phyloP scores from a whole-genome alignment of 352 stramenopile species.

The Globisporangium okanoganense region DNA sequence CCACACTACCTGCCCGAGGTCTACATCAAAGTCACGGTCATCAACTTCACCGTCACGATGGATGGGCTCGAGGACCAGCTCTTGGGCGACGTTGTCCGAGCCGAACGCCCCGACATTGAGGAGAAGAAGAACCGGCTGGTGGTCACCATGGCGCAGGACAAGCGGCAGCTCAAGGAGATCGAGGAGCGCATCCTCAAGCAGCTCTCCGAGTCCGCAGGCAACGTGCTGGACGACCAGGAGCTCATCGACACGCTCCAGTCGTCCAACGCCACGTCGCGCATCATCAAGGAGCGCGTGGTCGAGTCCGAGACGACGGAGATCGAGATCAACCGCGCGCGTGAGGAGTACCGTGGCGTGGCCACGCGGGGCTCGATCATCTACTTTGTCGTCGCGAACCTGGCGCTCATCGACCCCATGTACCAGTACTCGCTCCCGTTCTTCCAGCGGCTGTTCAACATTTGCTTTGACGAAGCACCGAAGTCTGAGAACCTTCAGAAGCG shows the following conservation, averaged over 20 bases:
- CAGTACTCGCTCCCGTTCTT: slow-evolving; percentile 95
- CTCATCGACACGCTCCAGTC: slow-evolving; percentile 85
- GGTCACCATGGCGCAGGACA: slow-evolving; percentile 91
- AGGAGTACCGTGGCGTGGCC: slow-evolving; percentile 90
- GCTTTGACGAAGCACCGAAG: slow-evolving; percentile 76
- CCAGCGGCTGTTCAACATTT: slow-evolving; percentile 89
- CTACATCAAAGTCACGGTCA: slow-evolving; percentile 96
- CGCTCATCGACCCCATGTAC: slow-evolving; percentile 94
- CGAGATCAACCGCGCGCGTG: slow-evolving; percentile 88
- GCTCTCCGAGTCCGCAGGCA: slow-evolving; percentile 88
- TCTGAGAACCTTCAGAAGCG: slow-evolving; percentile 53
- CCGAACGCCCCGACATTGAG: slow-evolving; percentile 91
- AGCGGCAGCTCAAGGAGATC: slow-evolving; percentile 91
- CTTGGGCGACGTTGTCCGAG: slow-evolving; percentile 89
- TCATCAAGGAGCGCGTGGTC: slow-evolving; percentile 88
- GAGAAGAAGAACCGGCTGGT: slow-evolving; percentile 92
- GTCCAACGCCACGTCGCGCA: slow-evolving; percentile 79
- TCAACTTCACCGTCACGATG: slow-evolving; percentile 97
- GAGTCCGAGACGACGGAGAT: slow-evolving; percentile 89
- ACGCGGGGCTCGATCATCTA: slow-evolving; percentile 93
- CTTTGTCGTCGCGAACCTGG: slow-evolving; percentile 92
- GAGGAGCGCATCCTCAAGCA: slow-evolving; percentile 92
- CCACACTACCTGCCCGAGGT: slow-evolving; percentile 94
- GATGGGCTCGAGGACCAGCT: slow-evolving; percentile 92
- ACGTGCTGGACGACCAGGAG: slow-evolving; percentile 92